These are phyloP conservation scores for Vanrija humicola DNA, from an alignment of 1,284 basidiomycete species.

Conservation along the genomic window DNA sequence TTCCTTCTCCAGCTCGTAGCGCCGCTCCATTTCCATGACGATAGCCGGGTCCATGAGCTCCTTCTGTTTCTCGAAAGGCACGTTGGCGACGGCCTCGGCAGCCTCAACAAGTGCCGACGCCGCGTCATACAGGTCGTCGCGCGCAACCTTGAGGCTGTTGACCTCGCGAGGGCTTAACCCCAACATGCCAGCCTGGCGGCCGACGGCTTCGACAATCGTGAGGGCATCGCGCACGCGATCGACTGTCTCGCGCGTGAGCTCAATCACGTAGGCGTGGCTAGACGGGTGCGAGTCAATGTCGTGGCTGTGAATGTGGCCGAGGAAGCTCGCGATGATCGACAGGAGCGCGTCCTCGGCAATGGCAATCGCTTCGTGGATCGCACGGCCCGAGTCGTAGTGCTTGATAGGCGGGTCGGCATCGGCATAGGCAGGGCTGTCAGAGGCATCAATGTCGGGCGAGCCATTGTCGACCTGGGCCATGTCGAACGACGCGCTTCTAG, in stretches of 20 bases:
- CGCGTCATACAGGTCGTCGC: conserved; percentile 77
- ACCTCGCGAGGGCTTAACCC: conserved; percentile 56
- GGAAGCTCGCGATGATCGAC: conserved; percentile 92
- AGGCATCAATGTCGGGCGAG: conserved; percentile 6
- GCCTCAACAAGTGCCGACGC: conserved; percentile 84
- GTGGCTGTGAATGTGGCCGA: conserved; percentile 93
- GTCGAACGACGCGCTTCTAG: conserved; percentile 9
- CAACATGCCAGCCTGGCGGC: conserved; percentile 57
- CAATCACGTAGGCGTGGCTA: conserved; percentile 87
- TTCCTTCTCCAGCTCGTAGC: conserved; percentile 75
- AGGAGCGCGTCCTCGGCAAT: conserved; percentile 81
- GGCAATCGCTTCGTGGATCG: conserved; percentile 50
- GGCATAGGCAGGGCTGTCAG: background rate
- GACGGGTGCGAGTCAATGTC: conserved; percentile 82
- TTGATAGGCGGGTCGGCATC: conserved; percentile 5
- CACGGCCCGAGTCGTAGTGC: conserved; percentile 19
- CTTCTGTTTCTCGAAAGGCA: conserved; percentile 68
- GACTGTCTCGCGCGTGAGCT: conserved; percentile 87
- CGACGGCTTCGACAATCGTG: conserved; percentile 85
- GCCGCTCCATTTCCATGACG: conserved; percentile 78
- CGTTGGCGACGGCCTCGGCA: conserved; percentile 61
- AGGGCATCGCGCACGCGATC: conserved; percentile 87
- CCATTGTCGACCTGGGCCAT: background rate
- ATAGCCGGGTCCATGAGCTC: conserved; percentile 68
- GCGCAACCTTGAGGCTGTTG: conserved; percentile 62